phyloP scores from a whole-genome alignment of 1,139 yeast species.

The Blastobotrys malaysiensis region DNA sequence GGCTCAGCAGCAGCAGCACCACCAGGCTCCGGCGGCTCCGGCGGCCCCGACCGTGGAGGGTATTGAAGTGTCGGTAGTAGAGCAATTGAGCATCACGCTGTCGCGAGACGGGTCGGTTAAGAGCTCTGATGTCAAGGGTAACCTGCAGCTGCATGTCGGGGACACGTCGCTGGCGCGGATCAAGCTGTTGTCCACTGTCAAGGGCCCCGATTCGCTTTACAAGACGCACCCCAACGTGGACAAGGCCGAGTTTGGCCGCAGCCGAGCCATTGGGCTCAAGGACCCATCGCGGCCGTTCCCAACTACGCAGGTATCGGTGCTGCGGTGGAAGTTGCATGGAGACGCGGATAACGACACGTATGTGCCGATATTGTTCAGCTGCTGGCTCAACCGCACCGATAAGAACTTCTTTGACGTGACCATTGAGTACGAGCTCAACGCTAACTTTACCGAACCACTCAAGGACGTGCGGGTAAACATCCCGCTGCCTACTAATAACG shows the following conservation, averaged over 20 bases:
- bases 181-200: conserved; percentile 53
- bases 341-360: conserved; percentile 52
- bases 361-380: conserved; percentile 71
- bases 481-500: conserved; percentile 57
- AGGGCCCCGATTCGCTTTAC: conserved; percentile 54
- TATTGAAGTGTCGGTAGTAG: conserved; percentile 70
- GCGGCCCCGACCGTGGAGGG: conserved; percentile 55
- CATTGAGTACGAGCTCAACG: conserved; percentile 72
- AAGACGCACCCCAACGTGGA: conserved; percentile 97
- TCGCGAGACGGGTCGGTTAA: conserved; percentile 78
- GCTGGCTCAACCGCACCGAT: conserved; percentile 75
- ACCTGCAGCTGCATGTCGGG: conserved; percentile 80
- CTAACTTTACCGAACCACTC: conserved; percentile 42
- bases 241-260: conserved; percentile 56
- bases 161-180: conserved; percentile 62
- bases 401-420: conserved; percentile 62
- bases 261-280: conserved; percentile 62
- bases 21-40: conserved; percentile 18
- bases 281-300: conserved; percentile 82
- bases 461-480: conserved; percentile 58
- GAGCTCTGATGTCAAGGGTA: conserved; percentile 83
- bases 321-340: conserved; percentile 63
- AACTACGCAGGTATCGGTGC: conserved; percentile 77
- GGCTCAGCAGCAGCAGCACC: conserved; percentile 20
- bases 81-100: conserved; percentile 69